Evolutionary conservation across 2,329 filamentous ascomycete species (phyloP).

Genomic region (Stachybotrys chlorohalonatus): DNA sequence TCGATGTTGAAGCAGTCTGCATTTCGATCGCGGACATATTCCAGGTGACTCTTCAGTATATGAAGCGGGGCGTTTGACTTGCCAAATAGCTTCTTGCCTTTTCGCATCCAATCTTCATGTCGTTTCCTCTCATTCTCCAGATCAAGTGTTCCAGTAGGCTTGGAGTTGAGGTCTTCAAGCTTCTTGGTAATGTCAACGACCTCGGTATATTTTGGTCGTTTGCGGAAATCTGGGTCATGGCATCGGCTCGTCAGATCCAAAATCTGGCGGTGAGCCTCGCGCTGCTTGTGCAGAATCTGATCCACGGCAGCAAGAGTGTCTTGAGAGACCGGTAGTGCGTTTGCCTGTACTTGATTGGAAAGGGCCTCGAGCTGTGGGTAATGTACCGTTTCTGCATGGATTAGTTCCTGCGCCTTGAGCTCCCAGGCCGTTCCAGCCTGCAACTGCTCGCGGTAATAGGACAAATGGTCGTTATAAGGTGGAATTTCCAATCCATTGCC

Average conservation of each 20-base stretch:
- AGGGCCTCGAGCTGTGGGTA: conserved; percentile 92
- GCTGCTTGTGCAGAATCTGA: conserved; percentile 88
- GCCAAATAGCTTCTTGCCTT: conserved; percentile 94
- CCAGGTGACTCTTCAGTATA: conserved; percentile 90
- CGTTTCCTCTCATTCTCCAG: conserved; percentile 89
- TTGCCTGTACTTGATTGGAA: conserved; percentile 65
- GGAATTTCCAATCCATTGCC: conserved; percentile 71
- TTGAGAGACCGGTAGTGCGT: conserved; percentile 67
- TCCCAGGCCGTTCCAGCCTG: conserved; percentile 81
- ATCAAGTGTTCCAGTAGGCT: conserved; percentile 82
- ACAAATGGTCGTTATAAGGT: conserved; percentile 70
- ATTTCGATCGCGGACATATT: conserved; percentile 85
- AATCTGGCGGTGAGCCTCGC: conserved; percentile 86
- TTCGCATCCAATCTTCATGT: conserved; percentile 98
- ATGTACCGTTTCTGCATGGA: conserved; percentile 83
- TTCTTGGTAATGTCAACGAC: conserved; percentile 85
- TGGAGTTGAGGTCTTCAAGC: conserved; percentile 82
- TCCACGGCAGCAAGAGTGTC: conserved; percentile 79
- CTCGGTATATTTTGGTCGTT: conserved; percentile 79
- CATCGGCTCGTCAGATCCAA: conserved; percentile 71
- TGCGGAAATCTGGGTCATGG: conserved; percentile 62
- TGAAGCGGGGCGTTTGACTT: conserved; percentile 96
- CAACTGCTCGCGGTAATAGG: conserved; percentile 67
- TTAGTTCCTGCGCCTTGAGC: conserved; percentile 82
- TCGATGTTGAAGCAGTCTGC: conserved; percentile 82